Evolutionary conservation across 164 flowering plant species (phyloP), one percentile per base, ranked within the genome.

Genomic region (Liquidambar formosana): DNA sequence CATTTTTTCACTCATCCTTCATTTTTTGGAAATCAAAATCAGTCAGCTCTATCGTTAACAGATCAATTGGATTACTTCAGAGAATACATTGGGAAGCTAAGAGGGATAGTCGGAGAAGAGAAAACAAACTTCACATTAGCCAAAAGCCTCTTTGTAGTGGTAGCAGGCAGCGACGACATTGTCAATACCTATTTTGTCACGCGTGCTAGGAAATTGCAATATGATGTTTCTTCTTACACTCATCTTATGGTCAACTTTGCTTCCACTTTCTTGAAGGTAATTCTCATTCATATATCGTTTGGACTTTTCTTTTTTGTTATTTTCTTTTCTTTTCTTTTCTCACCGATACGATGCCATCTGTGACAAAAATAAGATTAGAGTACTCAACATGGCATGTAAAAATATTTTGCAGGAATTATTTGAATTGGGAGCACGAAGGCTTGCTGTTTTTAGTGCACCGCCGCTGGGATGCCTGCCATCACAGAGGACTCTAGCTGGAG

Each of bases 41-140:
- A 93, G 98, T 64, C 73, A 4, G 95, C 68, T 0, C 15, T 85
- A n/a, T n/a, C n/a, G n/a, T n/a, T n/a, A n/a, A n/a, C n/a, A n/a
- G n/a, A n/a, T n/a, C n/a, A n/a, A n/a, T 3, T 94, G 46, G 57
- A 76, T 3, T 12, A 75, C 26, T 94, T 92, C 81, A 79, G 78
- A 70, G 88, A 92, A 11, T 92, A 86, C 76, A 79, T 71, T 78
- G 0, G 97, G 97, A 56, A n/a, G n/a, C n/a, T n/a, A n/a, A n/a
- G n/a, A n/a, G n/a, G n/a, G n/a, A n/a, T n/a, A n/a, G n/a, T n/a
- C n/a, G n/a, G n/a, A n/a, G 83, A 82, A 77, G 85, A 85, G 18
- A 82, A 51, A 57, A 71, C 87, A 14, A 67, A 70, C 1, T 49
- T 15, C 75, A 86, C 88, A 1, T 0, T 89, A 54, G 61, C 64